These are phyloP conservation scores for Tetrahymena malaccensis DNA, from an alignment of 73 alveolate species.

Conservation along the genomic window DNA sequence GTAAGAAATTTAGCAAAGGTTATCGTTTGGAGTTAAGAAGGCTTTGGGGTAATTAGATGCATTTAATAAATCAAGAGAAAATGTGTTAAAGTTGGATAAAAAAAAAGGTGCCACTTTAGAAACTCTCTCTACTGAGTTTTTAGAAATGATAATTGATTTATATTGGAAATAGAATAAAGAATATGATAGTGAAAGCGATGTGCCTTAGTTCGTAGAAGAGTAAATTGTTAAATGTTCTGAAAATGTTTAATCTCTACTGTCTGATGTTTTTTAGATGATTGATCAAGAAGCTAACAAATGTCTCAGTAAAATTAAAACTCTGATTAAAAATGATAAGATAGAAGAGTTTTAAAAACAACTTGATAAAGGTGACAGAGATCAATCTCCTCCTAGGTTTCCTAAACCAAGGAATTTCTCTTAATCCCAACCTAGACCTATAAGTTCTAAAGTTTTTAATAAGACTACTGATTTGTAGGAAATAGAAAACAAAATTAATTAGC, in stretches of 20 bases:
- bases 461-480: not conserved
- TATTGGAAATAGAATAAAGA: not conserved
- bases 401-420: not conserved
- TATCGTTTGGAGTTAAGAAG: not conserved
- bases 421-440: not conserved
- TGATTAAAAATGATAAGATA: not conserved
- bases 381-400: not conserved
- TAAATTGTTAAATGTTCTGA: not conserved
- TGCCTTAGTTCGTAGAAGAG: not conserved
- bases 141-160: not conserved
- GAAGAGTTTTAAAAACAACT: not conserved
- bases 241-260: not conserved
- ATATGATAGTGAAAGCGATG: not conserved
- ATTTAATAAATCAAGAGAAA: not conserved
- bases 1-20: not conserved
- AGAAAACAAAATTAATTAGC: not conserved
- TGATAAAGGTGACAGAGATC: not conserved
- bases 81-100: not conserved
- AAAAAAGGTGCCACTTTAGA: not conserved
- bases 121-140: not conserved
- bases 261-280: not conserved
- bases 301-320: not conserved
- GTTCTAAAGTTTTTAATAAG: not conserved
- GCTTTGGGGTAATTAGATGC: not conserved
- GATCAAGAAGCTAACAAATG: not conserved